Base-by-base conservation (phyloP, 805 yeast species). In the Kodamaea fukazawae region DNA sequence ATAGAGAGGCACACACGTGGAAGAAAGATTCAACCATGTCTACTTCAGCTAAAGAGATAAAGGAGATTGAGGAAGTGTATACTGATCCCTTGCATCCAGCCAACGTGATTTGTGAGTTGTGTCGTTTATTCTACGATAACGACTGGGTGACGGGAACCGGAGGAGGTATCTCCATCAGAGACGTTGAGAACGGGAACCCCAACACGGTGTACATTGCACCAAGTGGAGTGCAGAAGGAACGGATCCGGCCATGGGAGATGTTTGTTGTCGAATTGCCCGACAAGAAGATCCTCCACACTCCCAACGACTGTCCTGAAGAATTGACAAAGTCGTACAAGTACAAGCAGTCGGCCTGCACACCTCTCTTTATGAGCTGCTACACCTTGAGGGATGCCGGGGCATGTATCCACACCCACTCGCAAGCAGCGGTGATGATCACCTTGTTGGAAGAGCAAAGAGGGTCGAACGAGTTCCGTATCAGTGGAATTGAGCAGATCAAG, bases 71-170 rank as follows among this genome's bases (percentile, higher is more conserved):
- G 32, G 29, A 25, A 14, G 40, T 22, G 14, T 37, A 30, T 31
- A 31, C 31, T 13, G 40, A 37, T 26, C 32, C 40, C 15, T 20
- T 31, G 20, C 40, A 37, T 27, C 40, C 97, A 0, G 95, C 96
- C 2, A 81, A 84, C 53, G 67, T 85, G 51, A 86, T 90, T 45
- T 88, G 96, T 58, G 85, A 83, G 44, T 71, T 90, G 22, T 89
- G 96, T 58, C 70, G 77, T 37, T 65, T 75, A 12, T 87, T 91
- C 57, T 91, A 84, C 58, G 71, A 76, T 49, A 83, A 84, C 54
- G 83, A 86, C 36, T 89, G 96, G 96, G 91, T 87, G 50, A 82
- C 96, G 0, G 97, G 97, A 2, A 91, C 98, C 1, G 97, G 96
- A 2, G 98, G 97, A 23, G 97, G 97, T 3, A 83, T 91, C 51